A percentile compares a stretch with the other conserved stretches of the same genome.
These are phyloP conservation scores for Sambucus nigra DNA, from an alignment of 129 eudicot species.

Conservation along the genomic window DNA sequence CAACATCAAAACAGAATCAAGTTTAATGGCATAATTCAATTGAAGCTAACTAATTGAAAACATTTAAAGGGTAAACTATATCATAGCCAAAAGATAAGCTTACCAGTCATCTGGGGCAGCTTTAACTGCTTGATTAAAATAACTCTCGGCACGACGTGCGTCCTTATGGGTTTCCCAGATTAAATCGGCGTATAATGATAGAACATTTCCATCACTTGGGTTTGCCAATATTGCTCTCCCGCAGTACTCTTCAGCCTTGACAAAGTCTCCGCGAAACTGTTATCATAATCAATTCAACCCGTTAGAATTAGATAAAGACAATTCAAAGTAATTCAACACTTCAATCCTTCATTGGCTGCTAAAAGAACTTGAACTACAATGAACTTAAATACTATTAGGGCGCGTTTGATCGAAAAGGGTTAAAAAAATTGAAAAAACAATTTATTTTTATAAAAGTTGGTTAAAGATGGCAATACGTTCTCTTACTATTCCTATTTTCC, in stretches of 20 bases:
- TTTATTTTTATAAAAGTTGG: background rate
- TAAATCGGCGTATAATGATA: conserved; percentile 58
- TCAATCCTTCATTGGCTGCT: background rate
- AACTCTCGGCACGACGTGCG: conserved; percentile 36
- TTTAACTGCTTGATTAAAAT: conserved; percentile 51
- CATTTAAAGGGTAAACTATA: background rate
- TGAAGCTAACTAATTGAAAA: background rate
- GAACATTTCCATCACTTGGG: conserved; percentile 38
- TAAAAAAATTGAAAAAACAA: background rate
- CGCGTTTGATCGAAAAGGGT: background rate
- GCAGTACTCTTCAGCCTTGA: conserved; percentile 65
- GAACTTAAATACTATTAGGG: too few species aligned
- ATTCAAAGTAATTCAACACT: background rate
- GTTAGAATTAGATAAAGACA: background rate
- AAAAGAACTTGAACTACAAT: background rate
- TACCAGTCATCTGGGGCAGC: conserved; percentile 66
- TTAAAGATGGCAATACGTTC: too few species aligned
- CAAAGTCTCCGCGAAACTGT: conserved; percentile 37
- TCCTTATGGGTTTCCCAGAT: conserved; percentile 55
- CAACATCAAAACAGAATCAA: conserved; percentile 10
- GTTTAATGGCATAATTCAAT: background rate
- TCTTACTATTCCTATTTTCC: too few species aligned
- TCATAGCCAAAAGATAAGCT: background rate
- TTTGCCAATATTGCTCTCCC: conserved; percentile 56
- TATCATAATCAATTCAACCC: background rate